Base-by-base conservation (phyloP, 768 basidiomycete species). In the Leccinum pellstonianum region DNA sequence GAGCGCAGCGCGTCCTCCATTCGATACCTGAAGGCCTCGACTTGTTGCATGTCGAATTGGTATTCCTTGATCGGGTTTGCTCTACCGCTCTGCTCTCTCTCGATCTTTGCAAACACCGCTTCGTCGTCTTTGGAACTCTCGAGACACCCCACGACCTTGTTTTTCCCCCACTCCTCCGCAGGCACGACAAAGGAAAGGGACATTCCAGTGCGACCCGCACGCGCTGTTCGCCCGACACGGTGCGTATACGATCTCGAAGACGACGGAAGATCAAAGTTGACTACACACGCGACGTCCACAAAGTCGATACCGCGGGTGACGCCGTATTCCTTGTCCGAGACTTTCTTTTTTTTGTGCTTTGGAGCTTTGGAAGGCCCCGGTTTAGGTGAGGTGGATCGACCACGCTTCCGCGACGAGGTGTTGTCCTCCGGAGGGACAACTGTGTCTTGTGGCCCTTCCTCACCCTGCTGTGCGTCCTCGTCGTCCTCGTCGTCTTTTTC, bases 261-360 rank as follows among this genome's bases (percentile, higher is more conserved):
- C 1, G 85, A 79, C 1, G 97, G 97, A n/a, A 98, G 82, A 74
- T 99, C 97, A 74, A 98, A 99, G 78, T 99, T 99, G 72, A 99
- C 83, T 3, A 23, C 23, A 23, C 95, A 98, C 10, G 95, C 87
- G 57, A 98, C 97, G 64, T 97, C 91, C 62, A 98, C 83, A 73
- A 99, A 99, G 75, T 99, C 97, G 59, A 98, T 86, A 3, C 97
- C 97, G 50, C 97, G 90, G 1, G 93, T 93, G 52, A 98, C 91
- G 37, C 95, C 94, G 65, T 95, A 98, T 71, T 96, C 93, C 54
- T 82, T 86, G 70, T 91, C 88, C 4, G 23, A 23, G 0, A 23
- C 3, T 71, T 83, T 80, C 69, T 75, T 66, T 68, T 79, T 76
- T 74, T 81, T 87, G 41, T 80, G 81, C 62, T 85, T 87, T 51